Conservation (phyloP, 495 filamentous ascomycete genomes). For the Penicillium angulare region DNA sequence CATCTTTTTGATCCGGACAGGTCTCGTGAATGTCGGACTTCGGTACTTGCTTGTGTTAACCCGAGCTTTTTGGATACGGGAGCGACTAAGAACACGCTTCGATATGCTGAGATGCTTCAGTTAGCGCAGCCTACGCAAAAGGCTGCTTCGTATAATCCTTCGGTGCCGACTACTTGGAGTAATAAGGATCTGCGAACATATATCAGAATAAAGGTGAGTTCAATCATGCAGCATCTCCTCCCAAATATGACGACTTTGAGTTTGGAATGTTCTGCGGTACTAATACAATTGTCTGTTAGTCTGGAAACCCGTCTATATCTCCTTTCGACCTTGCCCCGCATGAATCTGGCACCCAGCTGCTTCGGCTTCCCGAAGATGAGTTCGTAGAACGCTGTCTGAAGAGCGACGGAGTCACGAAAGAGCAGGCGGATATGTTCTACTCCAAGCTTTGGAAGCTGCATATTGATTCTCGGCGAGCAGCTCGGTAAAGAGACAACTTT, state of each 20-base stretch:
- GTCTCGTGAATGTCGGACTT: slow-evolving; percentile 22
- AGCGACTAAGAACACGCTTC: slow-evolving; percentile 17
- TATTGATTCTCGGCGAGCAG: slow-evolving; percentile 6
- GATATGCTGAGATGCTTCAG: slow-evolving; percentile 13
- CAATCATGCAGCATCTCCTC: neutral
- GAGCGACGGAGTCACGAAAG: slow-evolving; percentile 8
- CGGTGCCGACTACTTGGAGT: slow-evolving; percentile 7
- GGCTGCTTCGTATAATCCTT: slow-evolving; percentile 4
- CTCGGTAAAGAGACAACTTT: neutral
- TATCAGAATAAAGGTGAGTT: slow-evolving; percentile 6
- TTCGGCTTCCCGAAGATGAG: slow-evolving; percentile 1
- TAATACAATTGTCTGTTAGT: slow-evolving; percentile 1
- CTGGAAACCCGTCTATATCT: slow-evolving; percentile 5
- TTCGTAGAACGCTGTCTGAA: slow-evolving; percentile 4
- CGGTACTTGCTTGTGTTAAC: slow-evolving; percentile 28
- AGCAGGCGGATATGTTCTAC: slow-evolving; percentile 6
- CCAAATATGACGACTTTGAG: neutral
- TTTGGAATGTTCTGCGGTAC: neutral
- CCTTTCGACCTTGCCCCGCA: slow-evolving; percentile 6
- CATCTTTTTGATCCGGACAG: slow-evolving; percentile 24
- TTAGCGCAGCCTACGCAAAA: neutral
- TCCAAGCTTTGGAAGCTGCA: slow-evolving; percentile 8
- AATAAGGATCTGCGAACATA: slow-evolving; percentile 11
- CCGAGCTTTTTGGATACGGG: slow-evolving; percentile 13
- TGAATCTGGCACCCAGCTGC: slow-evolving; percentile 9